phyloP scores from a whole-genome alignment of 164 flowering plant species.

The Liquidambar formosana region DNA sequence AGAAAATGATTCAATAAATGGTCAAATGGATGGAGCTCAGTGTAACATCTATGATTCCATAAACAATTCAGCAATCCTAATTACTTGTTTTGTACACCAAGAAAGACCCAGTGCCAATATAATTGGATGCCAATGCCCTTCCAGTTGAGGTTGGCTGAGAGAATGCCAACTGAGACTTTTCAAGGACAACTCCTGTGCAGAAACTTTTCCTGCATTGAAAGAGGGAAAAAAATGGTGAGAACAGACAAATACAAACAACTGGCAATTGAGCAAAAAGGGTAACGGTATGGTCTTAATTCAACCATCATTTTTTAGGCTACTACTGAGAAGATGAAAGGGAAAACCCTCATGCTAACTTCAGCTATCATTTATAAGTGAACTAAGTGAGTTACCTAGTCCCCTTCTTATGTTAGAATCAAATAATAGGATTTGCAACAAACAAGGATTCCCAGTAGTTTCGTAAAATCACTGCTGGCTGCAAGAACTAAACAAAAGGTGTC shows the following conservation, averaged over 20 bases:
- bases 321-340: too few relatives aligned
- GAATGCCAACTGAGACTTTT: constrained; percentile 64
- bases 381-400: too few relatives aligned
- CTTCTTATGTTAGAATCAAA: too few relatives aligned
- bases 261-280: too few relatives aligned
- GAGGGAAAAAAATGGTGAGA: background rate
- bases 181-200: constrained; percentile 44
- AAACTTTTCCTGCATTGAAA: constrained; percentile 64
- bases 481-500: too few relatives aligned
- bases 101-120: constrained; percentile 45
- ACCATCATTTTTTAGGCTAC: too few relatives aligned
- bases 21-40: too few relatives aligned
- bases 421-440: background rate
- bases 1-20: too few relatives aligned
- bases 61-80: constrained; percentile 6
- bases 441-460: background rate
- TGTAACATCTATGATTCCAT: too few relatives aligned
- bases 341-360: too few relatives aligned
- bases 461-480: background rate
- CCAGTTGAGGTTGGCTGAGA: constrained; percentile 76
- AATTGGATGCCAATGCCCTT: constrained; percentile 59
- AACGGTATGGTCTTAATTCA: too few relatives aligned
- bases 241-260: background rate
- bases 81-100: constrained; percentile 52
- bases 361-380: too few relatives aligned